Evolutionary conservation across 331 rosid species (phyloP).

Genomic region (Acacia concinna): DNA sequence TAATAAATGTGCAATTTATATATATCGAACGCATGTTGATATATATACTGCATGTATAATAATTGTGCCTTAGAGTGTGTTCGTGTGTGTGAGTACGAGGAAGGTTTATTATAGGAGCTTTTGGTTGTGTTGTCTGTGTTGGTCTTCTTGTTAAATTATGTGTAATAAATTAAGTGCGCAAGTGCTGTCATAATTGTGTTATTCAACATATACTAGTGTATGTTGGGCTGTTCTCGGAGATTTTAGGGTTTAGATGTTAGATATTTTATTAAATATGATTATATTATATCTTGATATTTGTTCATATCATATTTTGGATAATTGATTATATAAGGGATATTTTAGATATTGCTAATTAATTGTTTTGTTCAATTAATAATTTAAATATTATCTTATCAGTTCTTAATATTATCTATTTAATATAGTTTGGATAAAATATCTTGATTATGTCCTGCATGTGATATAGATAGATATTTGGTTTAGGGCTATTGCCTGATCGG

Average conservation of each 20-base stretch:
- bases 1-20: neutral
- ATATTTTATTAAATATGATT: too few species aligned
- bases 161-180: neutral
- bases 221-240: neutral
- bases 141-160: neutral
- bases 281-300: too few species aligned
- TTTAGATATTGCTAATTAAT: too few species aligned
- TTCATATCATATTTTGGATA: too few species aligned
- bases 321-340: too few species aligned
- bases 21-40: neutral
- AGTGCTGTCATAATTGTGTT: neutral
- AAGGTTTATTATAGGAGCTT: neutral
- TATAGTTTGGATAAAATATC: too few species aligned
- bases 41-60: neutral
- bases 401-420: too few species aligned
- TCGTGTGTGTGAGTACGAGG: neutral
- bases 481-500: too few species aligned
- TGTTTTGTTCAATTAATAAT: too few species aligned
- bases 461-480: too few species aligned
- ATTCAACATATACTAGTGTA: neutral
- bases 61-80: neutral
- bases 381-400: too few species aligned
- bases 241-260: neutral
- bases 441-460: too few species aligned
- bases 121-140: neutral